Evolutionary conservation across 2,329 filamentous ascomycete genomes (phyloP), one percentile per base, ranked within the genome.

Genomic region (Cytospora piceicola): DNA sequence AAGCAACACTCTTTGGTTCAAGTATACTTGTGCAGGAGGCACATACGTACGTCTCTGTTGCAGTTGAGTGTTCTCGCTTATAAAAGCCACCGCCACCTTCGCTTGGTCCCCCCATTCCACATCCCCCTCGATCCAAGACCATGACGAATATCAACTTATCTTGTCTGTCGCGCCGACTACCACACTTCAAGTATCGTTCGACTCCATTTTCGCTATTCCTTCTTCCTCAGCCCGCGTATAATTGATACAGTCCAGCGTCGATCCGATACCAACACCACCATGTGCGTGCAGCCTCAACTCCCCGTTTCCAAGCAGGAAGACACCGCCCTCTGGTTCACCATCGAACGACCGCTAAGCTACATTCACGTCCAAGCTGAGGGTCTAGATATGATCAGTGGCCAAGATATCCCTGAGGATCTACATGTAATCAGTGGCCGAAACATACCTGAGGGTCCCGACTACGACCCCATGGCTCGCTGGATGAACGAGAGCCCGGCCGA

Each of bases 401-500:
- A 15, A 15, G 14, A 9, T 17, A 36, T 11, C 15, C 27, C 9
- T 9, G 27, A 15, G 56, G 53, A 7, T 14, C 17, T 6, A 6
- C 3, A 46, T 4, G 9, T 1, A 11, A 0, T 17, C 59, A 17
- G 15, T 1, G 27, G 11, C 9, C 17, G 9, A 15, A 20, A 9
- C 24, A 36, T 11, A n/a, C 27, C 9, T 9, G 27, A 49, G 3
- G 14, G 22, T 14, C 27, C 20, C 12, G 24, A 9, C 6, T 17
- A 22, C 12, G 22, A 52, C 15, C 53, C 65, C 15, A 30, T 67
- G 46, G 15, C 27, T 6, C 46, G 42, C 46, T 67, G 58, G 61
- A 15, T 67, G n/a, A n/a, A 9, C 12, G 65, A 67, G 34, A 12
- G 17, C 14, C 61, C 58, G 3, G 2, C 2, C 11, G 36, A 27